Evolutionary conservation across 352 stramenopile species (phyloP).

Genomic region (Pythium dissotocum): DNA sequence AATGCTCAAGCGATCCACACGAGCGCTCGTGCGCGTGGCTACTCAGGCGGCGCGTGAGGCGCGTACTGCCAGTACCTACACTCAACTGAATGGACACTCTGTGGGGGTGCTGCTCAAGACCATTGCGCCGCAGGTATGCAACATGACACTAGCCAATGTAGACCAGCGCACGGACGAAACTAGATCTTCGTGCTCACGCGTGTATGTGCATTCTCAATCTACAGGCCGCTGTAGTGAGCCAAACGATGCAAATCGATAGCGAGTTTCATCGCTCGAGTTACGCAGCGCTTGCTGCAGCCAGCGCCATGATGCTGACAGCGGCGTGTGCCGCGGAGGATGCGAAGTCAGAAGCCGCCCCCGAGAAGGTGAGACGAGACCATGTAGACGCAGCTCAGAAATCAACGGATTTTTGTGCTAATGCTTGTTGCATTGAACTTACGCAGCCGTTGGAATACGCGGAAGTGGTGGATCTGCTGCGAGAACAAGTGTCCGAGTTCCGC

Average conservation of each 20-base stretch:
- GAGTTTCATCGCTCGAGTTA: not conserved
- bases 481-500: conserved; percentile 78
- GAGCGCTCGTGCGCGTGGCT: conserved; percentile 4
- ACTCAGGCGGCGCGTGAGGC: conserved; percentile 1
- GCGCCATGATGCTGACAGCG: not conserved
- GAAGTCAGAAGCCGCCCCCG: conserved; percentile 5
- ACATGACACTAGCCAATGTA: not conserved
- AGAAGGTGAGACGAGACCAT: conserved; percentile 17
- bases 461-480: conserved; percentile 65
- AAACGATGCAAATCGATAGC: conserved; percentile 1
- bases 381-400: not conserved
- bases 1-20: conserved; percentile 2
- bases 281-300: conserved; percentile 6
- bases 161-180: not conserved
- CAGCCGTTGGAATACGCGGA: conserved; percentile 67
- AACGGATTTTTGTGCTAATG: not conserved
- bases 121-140: conserved; percentile 2
- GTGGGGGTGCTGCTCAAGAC: not conserved
- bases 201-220: not conserved
- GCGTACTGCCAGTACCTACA: not conserved
- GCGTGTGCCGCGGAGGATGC: conserved; percentile 3
- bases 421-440: not conserved
- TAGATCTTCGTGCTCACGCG: not conserved
- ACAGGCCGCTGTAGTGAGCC: conserved; percentile 6
- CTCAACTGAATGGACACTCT: not conserved